phyloP scores from a whole-genome alignment of 129 eudicot genomes.

The carrot (Daucus carota) region DNA sequence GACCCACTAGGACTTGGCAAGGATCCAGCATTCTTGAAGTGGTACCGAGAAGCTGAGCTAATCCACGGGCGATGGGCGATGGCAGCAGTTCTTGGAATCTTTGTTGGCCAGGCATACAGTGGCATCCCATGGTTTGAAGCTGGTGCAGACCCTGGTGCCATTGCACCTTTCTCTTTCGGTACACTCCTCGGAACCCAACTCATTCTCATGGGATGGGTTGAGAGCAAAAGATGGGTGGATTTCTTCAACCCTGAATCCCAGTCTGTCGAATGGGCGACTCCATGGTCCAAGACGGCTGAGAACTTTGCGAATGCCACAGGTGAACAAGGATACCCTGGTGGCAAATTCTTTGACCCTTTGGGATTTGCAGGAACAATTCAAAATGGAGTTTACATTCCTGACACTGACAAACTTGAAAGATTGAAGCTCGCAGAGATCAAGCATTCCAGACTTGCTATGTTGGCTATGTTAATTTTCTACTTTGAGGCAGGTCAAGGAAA shows the following conservation, averaged over 20 bases:
- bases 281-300: constrained; percentile 88
- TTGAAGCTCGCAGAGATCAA: constrained; percentile 88
- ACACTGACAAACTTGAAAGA: constrained; percentile 79
- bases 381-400: constrained; percentile 71
- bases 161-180: constrained; percentile 82
- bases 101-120: constrained; percentile 94
- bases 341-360: constrained; percentile 87
- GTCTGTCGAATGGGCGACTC: constrained; percentile 95
- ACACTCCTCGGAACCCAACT: constrained; percentile 83
- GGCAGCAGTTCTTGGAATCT: constrained; percentile 90
- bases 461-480: constrained; percentile 89
- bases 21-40: constrained; percentile 88
- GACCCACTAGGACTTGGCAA: constrained; percentile 97
- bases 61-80: constrained; percentile 98
- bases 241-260: constrained; percentile 92
- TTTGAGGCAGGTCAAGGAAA: constrained; percentile 98
- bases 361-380: constrained; percentile 61
- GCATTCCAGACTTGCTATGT: constrained; percentile 88
- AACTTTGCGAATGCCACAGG: constrained; percentile 84
- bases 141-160: constrained; percentile 92
- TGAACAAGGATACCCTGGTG: constrained; percentile 94
- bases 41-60: constrained; percentile 98
- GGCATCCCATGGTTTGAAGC: constrained; percentile 99
- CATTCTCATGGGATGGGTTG: constrained; percentile 96
- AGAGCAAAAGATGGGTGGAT: constrained; percentile 97